Evolutionary conservation across 768 basidiomycete species (phyloP), one percentile per base, ranked within the genome.

Genomic region (Leccinum longicurvipes): DNA sequence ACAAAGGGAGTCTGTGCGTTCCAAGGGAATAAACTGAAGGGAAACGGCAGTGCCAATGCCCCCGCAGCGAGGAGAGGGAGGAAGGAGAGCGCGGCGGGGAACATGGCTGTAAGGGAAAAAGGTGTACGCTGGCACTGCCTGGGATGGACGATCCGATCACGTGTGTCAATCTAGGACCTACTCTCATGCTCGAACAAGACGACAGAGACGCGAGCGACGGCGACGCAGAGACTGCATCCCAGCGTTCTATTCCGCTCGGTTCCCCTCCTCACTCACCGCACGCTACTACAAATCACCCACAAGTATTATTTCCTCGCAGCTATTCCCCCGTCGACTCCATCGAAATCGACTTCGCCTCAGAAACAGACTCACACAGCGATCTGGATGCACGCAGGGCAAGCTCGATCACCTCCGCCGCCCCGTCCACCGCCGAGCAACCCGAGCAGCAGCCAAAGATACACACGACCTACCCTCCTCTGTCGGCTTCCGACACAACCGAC

Each of bases 151-250:
- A 46, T 45, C 25, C 14, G 15, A 42, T 67, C 66, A 67, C 66
- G 66, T 67, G 66, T 27, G 17, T 9, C 45, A 46, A 17, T 34
- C 34, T 34, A n/a, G n/a, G n/a, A n/a, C n/a, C n/a, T n/a, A n/a
- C 36, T 39, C 36, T 39, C 36, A 39, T 39, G 36, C 29, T 41
- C 58, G n/a, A 49, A 51, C 47, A 52, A 59, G 29, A 49, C 17
- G 71, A 72, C 51, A 64, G n/a, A n/a, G n/a, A 54, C 55, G 79
- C 79, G 53, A 79, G 78, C 63, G 79, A 82, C 59, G 77, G 75
- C 55, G 87, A 87, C 60, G 83, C 79, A 55, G 90, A 91, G 65
- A 90, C 87, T 5, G 88, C 90, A 15, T 90, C 88, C 9, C 86
- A 89, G 63, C 82, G 79, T 39, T 91, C 90, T 1, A 87, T 91